These are phyloP conservation scores for Aspergillus puulaauensis DNA, from an alignment of 2,329 filamentous ascomycete genomes.

Conservation along the genomic window DNA sequence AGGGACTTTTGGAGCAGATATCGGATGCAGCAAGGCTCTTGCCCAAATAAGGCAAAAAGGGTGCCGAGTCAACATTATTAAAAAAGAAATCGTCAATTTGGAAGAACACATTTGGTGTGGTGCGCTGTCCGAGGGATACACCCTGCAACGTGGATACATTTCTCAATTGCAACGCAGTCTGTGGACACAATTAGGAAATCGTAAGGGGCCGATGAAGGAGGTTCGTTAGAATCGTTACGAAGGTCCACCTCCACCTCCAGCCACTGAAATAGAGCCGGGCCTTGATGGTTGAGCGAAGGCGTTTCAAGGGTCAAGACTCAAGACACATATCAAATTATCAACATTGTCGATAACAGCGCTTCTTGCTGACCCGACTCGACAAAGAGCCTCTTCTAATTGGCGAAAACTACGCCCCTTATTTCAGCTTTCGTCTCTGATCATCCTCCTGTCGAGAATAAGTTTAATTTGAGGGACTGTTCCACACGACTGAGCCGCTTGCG, in stretches of 20 bases:
- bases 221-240: neutral
- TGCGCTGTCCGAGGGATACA: neutral
- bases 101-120: neutral
- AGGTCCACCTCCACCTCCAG: neutral
- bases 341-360: neutral
- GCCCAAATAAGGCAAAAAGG: neutral
- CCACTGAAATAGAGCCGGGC: constrained; percentile 2
- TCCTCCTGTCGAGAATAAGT: neutral
- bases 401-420: neutral
- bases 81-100: neutral
- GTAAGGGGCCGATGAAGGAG: neutral
- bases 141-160: neutral
- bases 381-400: neutral
- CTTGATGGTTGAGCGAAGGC: constrained; percentile 10
- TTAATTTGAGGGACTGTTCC: neutral
- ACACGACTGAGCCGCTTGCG: constrained; percentile 3
- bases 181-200: neutral
- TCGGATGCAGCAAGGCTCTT: neutral
- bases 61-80: neutral
- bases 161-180: neutral
- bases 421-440: neutral
- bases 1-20: neutral
- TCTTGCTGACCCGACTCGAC: neutral
- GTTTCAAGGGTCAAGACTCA: constrained; percentile 12
- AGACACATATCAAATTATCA: neutral